Conservation (phyloP, 441 rosid species). For the Pelargonium citronellum region DNA sequence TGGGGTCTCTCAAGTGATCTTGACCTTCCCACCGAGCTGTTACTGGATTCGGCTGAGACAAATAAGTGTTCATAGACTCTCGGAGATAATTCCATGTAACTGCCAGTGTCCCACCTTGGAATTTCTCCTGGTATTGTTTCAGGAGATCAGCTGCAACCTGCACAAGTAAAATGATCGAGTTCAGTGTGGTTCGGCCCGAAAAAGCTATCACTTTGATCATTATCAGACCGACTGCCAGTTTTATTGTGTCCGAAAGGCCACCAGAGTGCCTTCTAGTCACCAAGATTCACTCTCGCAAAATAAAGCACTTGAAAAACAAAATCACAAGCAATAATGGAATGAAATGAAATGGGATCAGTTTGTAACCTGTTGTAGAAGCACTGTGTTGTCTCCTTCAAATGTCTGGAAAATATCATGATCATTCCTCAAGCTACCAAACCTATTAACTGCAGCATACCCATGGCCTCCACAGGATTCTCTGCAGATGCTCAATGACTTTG, state of each 20-base stretch:
- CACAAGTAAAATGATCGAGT: conserved; percentile 17
- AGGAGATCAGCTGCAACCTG: conserved; percentile 90
- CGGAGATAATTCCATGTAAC: conserved; percentile 93
- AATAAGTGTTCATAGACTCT: conserved; percentile 87
- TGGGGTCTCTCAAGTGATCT: conserved; percentile 88
- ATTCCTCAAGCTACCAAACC: conserved; percentile 90
- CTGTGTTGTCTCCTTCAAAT: conserved; percentile 98
- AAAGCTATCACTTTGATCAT: too few species aligned
- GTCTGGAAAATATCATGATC: conserved; percentile 99
- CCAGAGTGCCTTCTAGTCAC: too few species aligned
- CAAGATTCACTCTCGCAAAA: too few species aligned
- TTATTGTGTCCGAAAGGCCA: too few species aligned
- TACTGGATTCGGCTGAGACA: conserved; percentile 93
- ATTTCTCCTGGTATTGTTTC: conserved; percentile 84
- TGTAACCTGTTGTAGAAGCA: conserved; percentile 86
- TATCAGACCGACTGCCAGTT: too few species aligned
- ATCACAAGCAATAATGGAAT: conserved; percentile 15
- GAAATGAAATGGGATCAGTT: conserved; percentile 10
- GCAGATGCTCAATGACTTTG: conserved; percentile 76
- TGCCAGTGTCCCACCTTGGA: conserved; percentile 82
- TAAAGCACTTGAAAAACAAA: background rate
- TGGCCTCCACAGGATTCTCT: conserved; percentile 99
- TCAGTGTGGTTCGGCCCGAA: background rate
- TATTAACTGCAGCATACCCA: conserved; percentile 97
- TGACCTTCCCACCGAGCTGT: conserved; percentile 88